Conservation (phyloP, 73 alveolate species). For the Durusdinium trenchii region DNA sequence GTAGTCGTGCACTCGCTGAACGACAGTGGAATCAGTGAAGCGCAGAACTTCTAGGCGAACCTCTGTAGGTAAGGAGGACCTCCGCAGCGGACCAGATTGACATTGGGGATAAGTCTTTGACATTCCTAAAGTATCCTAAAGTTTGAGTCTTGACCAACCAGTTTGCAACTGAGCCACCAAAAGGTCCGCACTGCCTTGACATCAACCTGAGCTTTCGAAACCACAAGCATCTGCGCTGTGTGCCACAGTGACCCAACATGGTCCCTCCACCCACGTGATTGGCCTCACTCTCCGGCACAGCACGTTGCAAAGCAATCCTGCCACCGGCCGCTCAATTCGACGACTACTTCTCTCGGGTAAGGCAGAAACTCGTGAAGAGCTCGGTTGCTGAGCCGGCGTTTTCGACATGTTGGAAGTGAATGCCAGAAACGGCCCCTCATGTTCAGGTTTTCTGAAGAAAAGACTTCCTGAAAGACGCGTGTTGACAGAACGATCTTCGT, state of each 20-base stretch:
- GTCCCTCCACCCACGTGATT: neutral
- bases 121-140: neutral
- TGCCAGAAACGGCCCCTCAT: no score
- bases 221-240: neutral
- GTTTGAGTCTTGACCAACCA: neutral
- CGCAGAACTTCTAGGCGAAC: constrained; percentile 79
- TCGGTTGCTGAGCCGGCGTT: no score
- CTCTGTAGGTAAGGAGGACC: constrained; percentile 74
- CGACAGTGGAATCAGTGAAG: constrained; percentile 77
- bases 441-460: no score
- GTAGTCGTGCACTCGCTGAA: constrained; percentile 81
- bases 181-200: constrained; percentile 22
- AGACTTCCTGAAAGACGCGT: no score
- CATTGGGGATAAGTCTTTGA: neutral
- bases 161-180: neutral
- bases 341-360: no score
- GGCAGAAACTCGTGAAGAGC: no score
- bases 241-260: neutral
- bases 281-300: constrained; percentile 46
- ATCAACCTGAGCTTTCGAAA: neutral
- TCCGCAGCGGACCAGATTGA: neutral
- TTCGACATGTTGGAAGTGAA: no score
- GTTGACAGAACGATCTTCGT: no score
- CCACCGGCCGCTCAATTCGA: neutral
- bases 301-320: constrained; percentile 72